phyloP scores from a whole-genome alignment of 2,329 filamentous ascomycete species.

The Stagonosporopsis vannaccii region DNA sequence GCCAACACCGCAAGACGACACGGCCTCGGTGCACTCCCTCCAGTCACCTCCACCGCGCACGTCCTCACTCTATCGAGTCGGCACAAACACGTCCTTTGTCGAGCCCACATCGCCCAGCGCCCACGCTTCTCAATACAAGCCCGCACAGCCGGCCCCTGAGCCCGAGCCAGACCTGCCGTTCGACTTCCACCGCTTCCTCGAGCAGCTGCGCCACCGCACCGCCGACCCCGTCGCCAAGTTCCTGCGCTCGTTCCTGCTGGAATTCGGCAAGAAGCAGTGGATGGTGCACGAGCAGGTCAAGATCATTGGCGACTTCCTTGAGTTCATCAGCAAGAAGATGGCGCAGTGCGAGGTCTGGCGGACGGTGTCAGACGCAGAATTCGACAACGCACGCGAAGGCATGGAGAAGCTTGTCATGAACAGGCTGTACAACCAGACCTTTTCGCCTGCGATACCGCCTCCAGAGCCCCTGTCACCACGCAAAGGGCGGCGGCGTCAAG shows the following conservation, averaged over 20 bases:
- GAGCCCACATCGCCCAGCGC: conserved; percentile 44
- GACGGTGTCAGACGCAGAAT: conserved; percentile 93
- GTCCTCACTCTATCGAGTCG: conserved; percentile 44
- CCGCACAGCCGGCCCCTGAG: conserved; percentile 62
- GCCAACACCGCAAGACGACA: conserved; percentile 34
- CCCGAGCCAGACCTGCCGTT: conserved; percentile 85
- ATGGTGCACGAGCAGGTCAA: conserved; percentile 99
- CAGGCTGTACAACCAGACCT: conserved; percentile 91
- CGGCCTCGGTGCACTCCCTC: conserved; percentile 30
- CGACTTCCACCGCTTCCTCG: conserved; percentile 95
- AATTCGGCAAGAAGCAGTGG: conserved; percentile 98
- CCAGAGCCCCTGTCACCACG: conserved; percentile 75
- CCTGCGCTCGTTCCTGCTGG: conserved; percentile 88
- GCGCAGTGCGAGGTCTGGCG: conserved; percentile 95
- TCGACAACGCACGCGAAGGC: conserved; percentile 96
- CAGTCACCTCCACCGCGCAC: conserved; percentile 46
- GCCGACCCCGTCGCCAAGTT: conserved; percentile 98
- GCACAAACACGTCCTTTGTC: conserved; percentile 40
- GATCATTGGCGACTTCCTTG: conserved; percentile 94
- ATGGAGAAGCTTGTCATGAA: conserved; percentile 99
- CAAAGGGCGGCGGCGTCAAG: conserved; percentile 70
- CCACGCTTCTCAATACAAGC: conserved; percentile 62
- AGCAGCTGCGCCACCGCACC: conserved; percentile 93
- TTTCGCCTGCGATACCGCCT: conserved; percentile 89
- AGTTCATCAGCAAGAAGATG: conserved; percentile 99